A percentile compares a stretch with the other conserved stretches of the same genome.
Conservation (phyloP, 768 basidiomycete genomes). For the Obba rivulosa region DNA sequence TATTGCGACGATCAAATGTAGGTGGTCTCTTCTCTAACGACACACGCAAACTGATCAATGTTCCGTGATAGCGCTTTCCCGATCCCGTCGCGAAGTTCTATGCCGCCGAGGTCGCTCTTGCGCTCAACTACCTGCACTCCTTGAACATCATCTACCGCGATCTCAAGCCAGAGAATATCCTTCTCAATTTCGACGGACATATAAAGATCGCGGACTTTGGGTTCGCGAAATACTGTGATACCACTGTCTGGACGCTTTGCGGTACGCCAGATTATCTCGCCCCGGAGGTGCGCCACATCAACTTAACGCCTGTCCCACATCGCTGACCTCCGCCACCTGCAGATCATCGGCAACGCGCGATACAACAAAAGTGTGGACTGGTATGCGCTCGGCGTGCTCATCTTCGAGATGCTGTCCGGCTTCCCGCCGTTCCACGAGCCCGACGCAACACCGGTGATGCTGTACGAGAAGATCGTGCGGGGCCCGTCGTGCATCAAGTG, state of each 20-base stretch:
- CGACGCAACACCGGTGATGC: slow-evolving; percentile 75
- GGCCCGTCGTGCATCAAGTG: slow-evolving; percentile 75
- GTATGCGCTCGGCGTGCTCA: slow-evolving; percentile 96
- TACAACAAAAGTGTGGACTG: slow-evolving; percentile 98
- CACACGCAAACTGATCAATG: neutral
- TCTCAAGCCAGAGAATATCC: slow-evolving; percentile 95
- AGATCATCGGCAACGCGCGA: slow-evolving; percentile 76
- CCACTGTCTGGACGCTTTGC: slow-evolving; percentile 92
- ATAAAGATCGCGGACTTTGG: slow-evolving; percentile 98
- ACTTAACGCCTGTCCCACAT: neutral
- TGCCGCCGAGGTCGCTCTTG: slow-evolving; percentile 90
- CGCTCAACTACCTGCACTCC: slow-evolving; percentile 83
- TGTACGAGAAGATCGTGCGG: slow-evolving; percentile 88
- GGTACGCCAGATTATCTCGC: slow-evolving; percentile 97
- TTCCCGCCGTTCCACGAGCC: slow-evolving; percentile 91
- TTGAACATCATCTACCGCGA: slow-evolving; percentile 94
- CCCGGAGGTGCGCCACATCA: slow-evolving; percentile 59
- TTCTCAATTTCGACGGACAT: slow-evolving; percentile 91
- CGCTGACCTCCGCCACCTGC: neutral
- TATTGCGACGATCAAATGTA: slow-evolving; percentile 85
- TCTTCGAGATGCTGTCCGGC: slow-evolving; percentile 97
- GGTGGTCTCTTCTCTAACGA: slow-evolving; percentile 20
- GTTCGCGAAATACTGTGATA: slow-evolving; percentile 85
- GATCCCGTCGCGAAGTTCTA: slow-evolving; percentile 98
- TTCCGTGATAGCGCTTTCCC: slow-evolving; percentile 69